Evolutionary conservation across 805 yeast genomes (phyloP), one percentile per base, ranked within the genome.

Genomic region (Grigorovia transvaalensis): DNA sequence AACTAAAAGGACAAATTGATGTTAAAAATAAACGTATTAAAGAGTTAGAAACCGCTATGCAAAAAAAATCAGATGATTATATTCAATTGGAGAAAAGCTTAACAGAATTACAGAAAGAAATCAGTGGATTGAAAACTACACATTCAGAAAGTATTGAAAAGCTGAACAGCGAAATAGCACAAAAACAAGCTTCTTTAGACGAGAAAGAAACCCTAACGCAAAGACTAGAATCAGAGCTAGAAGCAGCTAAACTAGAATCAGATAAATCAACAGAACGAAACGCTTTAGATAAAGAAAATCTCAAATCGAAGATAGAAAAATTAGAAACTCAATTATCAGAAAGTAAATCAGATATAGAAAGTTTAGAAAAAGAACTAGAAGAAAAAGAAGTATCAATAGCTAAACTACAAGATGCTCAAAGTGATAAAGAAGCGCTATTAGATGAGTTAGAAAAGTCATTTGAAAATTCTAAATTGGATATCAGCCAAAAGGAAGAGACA

Each of bases 281-380:
- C 17, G 12, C 17, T 12, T 15, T n/a, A n/a, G 17, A 13, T 12
- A 38, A 38, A 13, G 42, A 38, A 38, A 15, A 48, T 42, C 9
- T 13, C 15, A 55, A 51, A 42, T 23, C 48, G 35, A 45, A 43
- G 13, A 30, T 5, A 27, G 15, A 27, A 13, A 40, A 45, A 29
- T 40, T 50, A 56, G 48, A 51, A 45, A 9, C 19, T 17, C 15
- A 19, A 33, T 15, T 48, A 9, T 11, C 43, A 19, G 42, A 18
- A 9, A 44, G 23, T 7, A 23, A 44, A n/a, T 19, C 35, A 6
- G 19, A 35, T 9, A 9, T 44, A 5, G 19, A 11, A 2, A 20
- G 13, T 11, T 15, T 44, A 20, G 46, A 44, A 23, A 27, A 48
- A 8, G 29, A 42, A 27, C 2, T 42, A 29, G 7, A 19, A 42